Base-by-base conservation (phyloP, 2,329 filamentous ascomycete species). In the Rutstroemia sp. region DNA sequence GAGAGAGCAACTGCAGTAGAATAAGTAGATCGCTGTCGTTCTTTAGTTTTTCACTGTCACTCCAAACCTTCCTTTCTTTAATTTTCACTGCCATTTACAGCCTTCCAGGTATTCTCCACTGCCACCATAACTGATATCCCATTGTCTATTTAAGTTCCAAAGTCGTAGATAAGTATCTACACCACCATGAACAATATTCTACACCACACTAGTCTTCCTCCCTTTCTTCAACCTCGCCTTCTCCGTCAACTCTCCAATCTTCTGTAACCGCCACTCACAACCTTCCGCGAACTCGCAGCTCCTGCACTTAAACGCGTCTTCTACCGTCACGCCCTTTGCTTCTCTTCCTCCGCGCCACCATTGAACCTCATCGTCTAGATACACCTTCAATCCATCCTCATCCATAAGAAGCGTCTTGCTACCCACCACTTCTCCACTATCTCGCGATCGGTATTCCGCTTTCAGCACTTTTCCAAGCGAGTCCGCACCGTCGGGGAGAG, bases 271-370 rank as follows among this genome's bases (percentile, higher is more conserved):
- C 92, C 92, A 97, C 12, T 80, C 78, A 69, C 92, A 97, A 2
- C 75, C 77, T 2, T 89, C 84, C 0, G 79, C 82, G 70, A 96
- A 96, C 62, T 95, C 90, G 67, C 92, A 97, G 23, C 78, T 82
- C 19, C 83, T 75, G 69, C 92, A 97, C 70, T 96, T 97, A 72
- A 87, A 95, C 0, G 89, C 88, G 64, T 96, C 92, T 65, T 92
- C 86, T 6, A 95, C 79, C 6, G 82, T 78, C 2, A 96, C 92
- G 0, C 92, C 92, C 7, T 78, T 77, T 0, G 91, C 83, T 50
- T 79, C 73, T 16, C 92, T 76, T 64, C 87, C 76, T 1, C 92
- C 92, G 34, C 81, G 82, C 92, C 92, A 97, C 90, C 90, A 96
- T n/a, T 77, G 70, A 80, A 96, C 83, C 61, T 88, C 85, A 2